Evolutionary conservation across 108 stramenopile genomes (phyloP), one percentile per base, ranked within the genome.

Genomic region (Mayamaea pseudoterrestris): DNA sequence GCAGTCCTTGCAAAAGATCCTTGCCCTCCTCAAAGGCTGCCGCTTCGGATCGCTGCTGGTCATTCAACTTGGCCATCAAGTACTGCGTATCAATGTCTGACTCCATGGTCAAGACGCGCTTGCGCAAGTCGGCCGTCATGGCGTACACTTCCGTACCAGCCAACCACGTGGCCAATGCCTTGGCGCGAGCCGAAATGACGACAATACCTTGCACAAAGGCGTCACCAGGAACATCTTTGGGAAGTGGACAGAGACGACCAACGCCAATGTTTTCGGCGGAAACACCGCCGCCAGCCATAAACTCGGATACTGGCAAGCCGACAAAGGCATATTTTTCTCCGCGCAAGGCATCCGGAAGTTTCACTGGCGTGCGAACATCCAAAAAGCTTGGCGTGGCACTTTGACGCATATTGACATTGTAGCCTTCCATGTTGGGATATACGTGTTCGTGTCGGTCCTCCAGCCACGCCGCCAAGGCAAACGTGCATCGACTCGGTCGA

Each of bases 251-350:
- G 8, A 93, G 47, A 52, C 68, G 63, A 26, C 91, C 91, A 12
- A 86, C 71, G 31, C 91, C 91, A 41, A 93, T 72, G 41, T 79
- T 88, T 12, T 83, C 74, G 2, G 63, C 56, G 22, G 58, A 72
- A 30, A 93, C 64, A 21, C 72, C 74, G 2, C 89, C 89, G 27
- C 92, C 92, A 41, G 71, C 53, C 13, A 88, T 47, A 50, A 96
- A 91, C 60, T 94, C 93, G 0, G 85, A 78, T 22, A 94, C 49
- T 2, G 95, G 95, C 44, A 96, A 57, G 6, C 72, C 71, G 5
- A 93, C 93, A 53, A 96, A 96, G 2, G 95, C 95, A 64, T 93
- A 96, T 61, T 93, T 83, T 66, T 96, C 95, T 28, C 95, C 95
- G 13, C 93, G 76, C 31, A 96, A 53, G 0, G 92, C 80, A 62